Conservation (phyloP, 2,329 filamentous ascomycete species). For the Pseudogymnoascus sp. region DNA sequence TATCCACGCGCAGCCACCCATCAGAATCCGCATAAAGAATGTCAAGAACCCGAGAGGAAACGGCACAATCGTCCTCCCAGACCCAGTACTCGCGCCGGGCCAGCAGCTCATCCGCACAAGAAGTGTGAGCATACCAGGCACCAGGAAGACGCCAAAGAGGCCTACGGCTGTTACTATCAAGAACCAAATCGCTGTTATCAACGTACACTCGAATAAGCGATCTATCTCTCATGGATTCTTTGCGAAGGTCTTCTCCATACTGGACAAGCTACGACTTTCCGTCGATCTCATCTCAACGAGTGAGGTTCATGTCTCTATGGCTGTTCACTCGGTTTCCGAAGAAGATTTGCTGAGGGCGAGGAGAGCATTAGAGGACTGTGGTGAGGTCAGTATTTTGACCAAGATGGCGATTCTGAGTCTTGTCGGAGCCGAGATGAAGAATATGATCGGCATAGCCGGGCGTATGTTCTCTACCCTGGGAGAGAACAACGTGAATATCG, state of each 20-base stretch:
- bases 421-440: constrained; percentile 93
- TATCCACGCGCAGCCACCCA: constrained; percentile 69
- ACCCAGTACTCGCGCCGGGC: constrained; percentile 48
- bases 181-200: constrained; percentile 91
- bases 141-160: constrained; percentile 56
- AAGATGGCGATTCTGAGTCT: constrained; percentile 94
- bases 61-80: constrained; percentile 77
- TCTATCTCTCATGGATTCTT: constrained; percentile 95
- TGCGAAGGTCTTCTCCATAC: constrained; percentile 83
- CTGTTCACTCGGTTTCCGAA: constrained; percentile 66
- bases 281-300: constrained; percentile 95
- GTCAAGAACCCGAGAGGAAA: constrained; percentile 76
- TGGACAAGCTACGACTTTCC: constrained; percentile 78
- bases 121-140: constrained; percentile 33
- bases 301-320: constrained; percentile 96
- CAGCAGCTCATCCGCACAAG: constrained; percentile 46
- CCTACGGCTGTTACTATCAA: constrained; percentile 95
- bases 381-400: constrained; percentile 81
- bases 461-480: constrained; percentile 93
- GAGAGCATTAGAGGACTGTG: constrained; percentile 67
- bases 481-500: constrained; percentile 90
- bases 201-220: constrained; percentile 95
- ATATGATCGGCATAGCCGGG: constrained; percentile 90
- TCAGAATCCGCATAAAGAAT: constrained; percentile 85
- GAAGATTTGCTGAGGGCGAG: constrained; percentile 60